Base-by-base conservation (phyloP, 2,329 filamentous ascomycete genomes). In the Phaeophleospora eucalypticola region DNA sequence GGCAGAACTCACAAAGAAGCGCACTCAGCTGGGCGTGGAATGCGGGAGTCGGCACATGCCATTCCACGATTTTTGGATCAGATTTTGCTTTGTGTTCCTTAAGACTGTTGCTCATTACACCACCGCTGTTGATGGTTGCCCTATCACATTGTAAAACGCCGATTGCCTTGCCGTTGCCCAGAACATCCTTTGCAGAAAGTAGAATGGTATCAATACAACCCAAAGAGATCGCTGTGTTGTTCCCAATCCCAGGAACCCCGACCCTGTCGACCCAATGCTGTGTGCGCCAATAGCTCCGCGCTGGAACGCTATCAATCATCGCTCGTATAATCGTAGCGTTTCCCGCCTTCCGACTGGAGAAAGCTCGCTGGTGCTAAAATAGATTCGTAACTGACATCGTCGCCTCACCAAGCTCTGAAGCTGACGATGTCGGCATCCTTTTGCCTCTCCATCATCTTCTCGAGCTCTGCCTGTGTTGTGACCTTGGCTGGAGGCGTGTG, bases 371-470 rank as follows among this genome's bases (percentile, higher is more conserved):
- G n/a, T n/a, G n/a, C n/a, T n/a, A n/a, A n/a, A n/a, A n/a, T n/a
- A n/a, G n/a, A n/a, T n/a, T n/a, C n/a, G n/a, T n/a, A n/a, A n/a
- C n/a, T n/a, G n/a, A n/a, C n/a, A n/a, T n/a, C n/a, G n/a, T 12
- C 24, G 12, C 24, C 24, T 51, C 32, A 56, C 53, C 50, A 56
- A 6, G 53, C 44, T 27, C 46, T 37, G 12, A 48, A 52, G 14
- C 47, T 45, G 8, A 62, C 56, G 41, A 59, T 60, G 45, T 65
- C 62, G 3, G 57, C 55, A 42, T 62, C 62, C 18, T 53, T 53
- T 52, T 60, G 62, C 49, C 52, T 52, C 55, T 64, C 61, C 46
- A 59, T 56, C 20, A 56, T 36, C 48, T 51, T 53, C 45, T 63
- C 60, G 15, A 59, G 39, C 39, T 63, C 59, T 14, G 53, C 54